Percentiles rank a stretch among this genome's conserved stretches.
Conservation (phyloP, 2,329 filamentous ascomycete species). For the Podosphaera xanthii region DNA sequence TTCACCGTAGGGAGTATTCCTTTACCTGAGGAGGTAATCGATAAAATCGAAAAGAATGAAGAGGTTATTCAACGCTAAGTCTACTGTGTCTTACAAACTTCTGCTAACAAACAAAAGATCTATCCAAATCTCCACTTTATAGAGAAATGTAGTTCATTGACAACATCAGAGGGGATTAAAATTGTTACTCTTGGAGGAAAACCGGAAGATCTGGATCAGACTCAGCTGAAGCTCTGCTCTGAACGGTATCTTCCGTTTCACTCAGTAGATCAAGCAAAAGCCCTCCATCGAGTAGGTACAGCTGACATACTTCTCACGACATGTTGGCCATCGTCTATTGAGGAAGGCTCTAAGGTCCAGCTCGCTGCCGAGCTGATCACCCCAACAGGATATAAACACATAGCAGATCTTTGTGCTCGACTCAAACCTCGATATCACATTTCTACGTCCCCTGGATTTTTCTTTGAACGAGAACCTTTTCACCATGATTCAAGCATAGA, state of each 20-base stretch:
- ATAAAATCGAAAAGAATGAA: constrained; percentile 50
- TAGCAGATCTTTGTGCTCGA: constrained; percentile 55
- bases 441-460: constrained; percentile 36
- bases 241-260: constrained; percentile 61
- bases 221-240: constrained; percentile 38
- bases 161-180: constrained; percentile 70
- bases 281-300: constrained; percentile 50
- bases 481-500: constrained; percentile 37
- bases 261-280: constrained; percentile 51
- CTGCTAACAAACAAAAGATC: constrained; percentile 24
- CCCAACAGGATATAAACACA: constrained; percentile 34
- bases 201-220: constrained; percentile 29
- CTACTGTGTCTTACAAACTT: background rate
- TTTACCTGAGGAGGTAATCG: constrained; percentile 47
- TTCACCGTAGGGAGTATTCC: constrained; percentile 58
- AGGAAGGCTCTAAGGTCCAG: constrained; percentile 39
- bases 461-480: constrained; percentile 84
- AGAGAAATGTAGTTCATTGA: constrained; percentile 66
- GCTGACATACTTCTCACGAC: constrained; percentile 75
- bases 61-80: constrained; percentile 20
- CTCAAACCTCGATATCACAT: constrained; percentile 89
- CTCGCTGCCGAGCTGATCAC: constrained; percentile 28
- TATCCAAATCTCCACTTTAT: constrained; percentile 84
- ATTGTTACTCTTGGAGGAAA: constrained; percentile 71
- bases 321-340: constrained; percentile 61